Percentiles rank a stretch among this genome's conserved stretches.
Evolutionary conservation across 306 rosid species (phyloP).

Genomic region (Sphenostylis stenocarpa): DNA sequence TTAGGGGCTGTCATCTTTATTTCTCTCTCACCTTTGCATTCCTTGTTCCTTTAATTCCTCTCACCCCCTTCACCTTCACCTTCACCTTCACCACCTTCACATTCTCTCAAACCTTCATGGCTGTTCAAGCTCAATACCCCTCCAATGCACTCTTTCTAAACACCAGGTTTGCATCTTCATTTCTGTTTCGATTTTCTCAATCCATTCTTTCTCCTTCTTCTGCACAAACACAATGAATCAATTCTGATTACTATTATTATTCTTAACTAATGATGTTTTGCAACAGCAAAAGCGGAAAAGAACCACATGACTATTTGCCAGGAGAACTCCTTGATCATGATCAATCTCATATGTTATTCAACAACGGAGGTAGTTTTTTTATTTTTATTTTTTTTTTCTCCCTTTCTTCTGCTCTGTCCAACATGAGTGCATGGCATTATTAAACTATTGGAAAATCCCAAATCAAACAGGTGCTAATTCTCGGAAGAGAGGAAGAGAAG

Average conservation of each 20-base stretch:
- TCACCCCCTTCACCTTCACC: background rate
- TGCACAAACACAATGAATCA: background rate
- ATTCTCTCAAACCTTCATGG: slow-evolving; percentile 48
- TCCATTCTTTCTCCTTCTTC: background rate
- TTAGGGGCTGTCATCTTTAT: slow-evolving; percentile 42
- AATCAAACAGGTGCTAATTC: slow-evolving; percentile 32
- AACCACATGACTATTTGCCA: slow-evolving; percentile 63
- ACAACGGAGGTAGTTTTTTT: slow-evolving; percentile 52
- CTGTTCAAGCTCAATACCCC: slow-evolving; percentile 99
- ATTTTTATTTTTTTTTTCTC: no score
- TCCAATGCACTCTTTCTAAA: slow-evolving; percentile 72
- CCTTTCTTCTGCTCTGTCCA: background rate
- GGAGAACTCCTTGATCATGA: slow-evolving; percentile 50
- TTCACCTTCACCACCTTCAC: background rate
- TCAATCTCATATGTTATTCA: slow-evolving; percentile 69
- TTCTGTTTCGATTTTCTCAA: background rate
- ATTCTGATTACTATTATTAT: background rate
- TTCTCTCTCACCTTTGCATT: slow-evolving; percentile 29
- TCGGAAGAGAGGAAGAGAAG: slow-evolving; percentile 85
- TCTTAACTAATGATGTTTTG: background rate
- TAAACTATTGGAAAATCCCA: background rate
- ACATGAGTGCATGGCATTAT: background rate
- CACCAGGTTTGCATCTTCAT: slow-evolving; percentile 63
- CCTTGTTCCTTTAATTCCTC: slow-evolving; percentile 28
- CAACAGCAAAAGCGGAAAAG: slow-evolving; percentile 64